Base-by-base conservation (phyloP, 257 asterid genomes). In the Cynanchum wilfordii region DNA sequence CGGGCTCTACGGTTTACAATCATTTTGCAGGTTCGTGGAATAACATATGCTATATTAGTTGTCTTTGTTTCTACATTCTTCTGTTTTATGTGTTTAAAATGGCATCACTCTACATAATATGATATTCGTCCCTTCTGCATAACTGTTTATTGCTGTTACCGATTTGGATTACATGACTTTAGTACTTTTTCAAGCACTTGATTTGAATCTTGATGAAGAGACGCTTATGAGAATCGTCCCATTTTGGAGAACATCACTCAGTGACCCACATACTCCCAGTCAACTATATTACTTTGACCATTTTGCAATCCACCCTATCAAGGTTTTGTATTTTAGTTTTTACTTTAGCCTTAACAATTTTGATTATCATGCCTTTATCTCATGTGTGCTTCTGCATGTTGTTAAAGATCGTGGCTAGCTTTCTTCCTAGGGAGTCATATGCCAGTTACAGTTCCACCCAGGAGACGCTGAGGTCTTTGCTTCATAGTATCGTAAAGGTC, bases 151-250 rank as follows among this genome's bases (percentile, higher is more conserved):
- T 57, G 59, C 19, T 24, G 45, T 44, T 68, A 7, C 40, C 58
- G 45, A 68, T 27, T 49, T 68, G 27, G 27, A 10, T 69, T 9
- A 75, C 73, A 47, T 51, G 50, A 25, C 77, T 62, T 73, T 47
- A 38, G 73, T 77, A 25, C 71, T n/a, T 82, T 79, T 81, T 86
- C 96, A 91, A 97, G 97, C 97, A 73, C 90, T 94, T 72, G 93
- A 89, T 77, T 94, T 86, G 89, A 88, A 84, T n/a, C n/a, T 82
- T 94, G 99, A 94, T 77, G 99, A 94, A 88, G 99, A 89, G 79
- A 89, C 97, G 15, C 82, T 91, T 56, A 94, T 94, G 97, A 87
- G 84, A 83, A 82, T 91, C 73, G 96, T 86, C 60, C 97, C 99
- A 60, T 91, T 91, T 82, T 87, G 95, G 96, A 89, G 99, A 83